Base-by-base conservation (phyloP, 2,329 filamentous ascomycete species). In the Mollisia scopiformis region DNA sequence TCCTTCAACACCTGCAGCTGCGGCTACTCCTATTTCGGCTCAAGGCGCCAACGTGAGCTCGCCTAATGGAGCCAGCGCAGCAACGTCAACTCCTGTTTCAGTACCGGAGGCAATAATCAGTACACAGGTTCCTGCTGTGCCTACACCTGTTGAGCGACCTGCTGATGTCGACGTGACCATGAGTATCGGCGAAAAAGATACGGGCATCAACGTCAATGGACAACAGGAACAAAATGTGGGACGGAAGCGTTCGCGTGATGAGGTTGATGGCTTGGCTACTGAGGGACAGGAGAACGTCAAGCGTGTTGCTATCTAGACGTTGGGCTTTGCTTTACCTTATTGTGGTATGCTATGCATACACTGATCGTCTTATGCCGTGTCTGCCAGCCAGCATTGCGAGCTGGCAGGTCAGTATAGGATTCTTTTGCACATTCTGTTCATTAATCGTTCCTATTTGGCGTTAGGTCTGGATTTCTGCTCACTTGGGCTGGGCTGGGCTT, bases 211-310 rank as follows among this genome's bases (percentile, higher is more conserved):
- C 28, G 28, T 21, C 16, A 35, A 51, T 51, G 49, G 28, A 21
- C 30, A 51, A 19, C 61, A n/a, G n/a, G n/a, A n/a, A n/a, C n/a
- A 69, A 28, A 5, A 63, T 27, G 59, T 62, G 37, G 66, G 68
- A 5, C 63, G 67, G 47, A 72, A 71, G 55, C 57, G 69, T 53
- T 55, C 66, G 30, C 62, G 62, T 37, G 68, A 71, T 35, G 64
- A 66, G 61, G 52, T 55, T 14, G 62, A 65, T 28, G 69, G 70
- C 35, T 58, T 62, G 58, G 62, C 43, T 28, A 16, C 43, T 16
- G 43, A 47, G 23, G 43, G 23, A 61, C 25, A 72, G 71, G 57
- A 66, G 62, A 41, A 30, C 66, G 37, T 57, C 58, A 47, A 47
- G 43, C 43, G 43, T 47, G 21, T 25, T 16, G 11, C 13, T 13